Evolutionary conservation across 306 rosid genomes (phyloP).

Genomic region (Medicago ruthenica): DNA sequence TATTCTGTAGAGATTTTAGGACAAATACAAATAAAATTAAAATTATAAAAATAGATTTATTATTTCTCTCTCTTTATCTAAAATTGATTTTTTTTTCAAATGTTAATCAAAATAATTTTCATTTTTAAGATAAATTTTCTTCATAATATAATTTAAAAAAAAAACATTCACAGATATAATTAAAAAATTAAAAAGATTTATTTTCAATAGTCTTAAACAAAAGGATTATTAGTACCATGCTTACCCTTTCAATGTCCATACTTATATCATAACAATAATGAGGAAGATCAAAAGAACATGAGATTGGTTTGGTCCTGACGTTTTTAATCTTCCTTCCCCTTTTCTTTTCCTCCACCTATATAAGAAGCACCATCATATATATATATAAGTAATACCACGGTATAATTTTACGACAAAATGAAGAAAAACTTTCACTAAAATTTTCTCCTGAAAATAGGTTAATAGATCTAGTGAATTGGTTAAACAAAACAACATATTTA

Average conservation of each 20-base stretch:
- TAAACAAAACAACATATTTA: background rate
- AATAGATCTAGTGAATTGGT: background rate
- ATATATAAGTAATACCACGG: too few species aligned
- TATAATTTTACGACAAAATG: too few species aligned
- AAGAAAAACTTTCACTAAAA: background rate
- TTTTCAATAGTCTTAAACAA: background rate
- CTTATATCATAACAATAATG: background rate
- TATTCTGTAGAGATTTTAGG: too few species aligned
- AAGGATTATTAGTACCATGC: background rate
- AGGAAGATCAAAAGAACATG: background rate
- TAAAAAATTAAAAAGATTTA: too few species aligned
- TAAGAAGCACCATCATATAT: background rate
- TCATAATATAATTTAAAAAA: too few species aligned
- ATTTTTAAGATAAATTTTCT: too few species aligned
- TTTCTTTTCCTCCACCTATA: background rate
- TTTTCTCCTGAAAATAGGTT: background rate
- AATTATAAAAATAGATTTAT: too few species aligned
- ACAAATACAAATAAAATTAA: too few species aligned
- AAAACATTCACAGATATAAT: too few species aligned
- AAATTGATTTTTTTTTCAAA: too few species aligned
- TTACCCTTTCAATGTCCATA: background rate
- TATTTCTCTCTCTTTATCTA: too few species aligned
- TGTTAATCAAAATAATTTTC: too few species aligned
- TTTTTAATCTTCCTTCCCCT: background rate
- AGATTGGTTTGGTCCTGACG: background rate